Conservation (phyloP, 2,329 filamentous ascomycete genomes). For the Fusarium phyllophilum region DNA sequence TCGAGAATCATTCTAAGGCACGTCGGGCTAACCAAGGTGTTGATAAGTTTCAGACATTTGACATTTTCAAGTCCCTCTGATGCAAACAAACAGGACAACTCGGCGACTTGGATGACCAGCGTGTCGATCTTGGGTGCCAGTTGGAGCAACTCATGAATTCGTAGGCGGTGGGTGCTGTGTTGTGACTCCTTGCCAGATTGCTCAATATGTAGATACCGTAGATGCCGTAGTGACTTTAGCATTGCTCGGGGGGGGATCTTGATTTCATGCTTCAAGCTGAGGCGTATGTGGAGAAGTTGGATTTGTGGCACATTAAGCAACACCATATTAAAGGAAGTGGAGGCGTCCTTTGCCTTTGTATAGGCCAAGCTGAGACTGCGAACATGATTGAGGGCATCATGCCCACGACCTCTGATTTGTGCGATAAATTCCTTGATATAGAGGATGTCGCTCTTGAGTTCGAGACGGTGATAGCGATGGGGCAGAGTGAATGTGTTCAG, state of each 20-base stretch:
- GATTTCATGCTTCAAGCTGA: rapidly evolving
- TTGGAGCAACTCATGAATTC: neutral
- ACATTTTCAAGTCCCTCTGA: neutral
- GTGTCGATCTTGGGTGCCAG: neutral
- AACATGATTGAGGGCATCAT: neutral
- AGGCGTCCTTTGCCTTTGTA: neutral
- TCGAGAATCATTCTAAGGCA: neutral
- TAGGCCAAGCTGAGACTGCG: neutral
- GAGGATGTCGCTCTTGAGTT: neutral
- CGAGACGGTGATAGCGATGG: neutral
- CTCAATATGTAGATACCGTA: neutral
- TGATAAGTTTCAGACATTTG: neutral
- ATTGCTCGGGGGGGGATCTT: neutral
- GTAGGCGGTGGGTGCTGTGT: neutral
- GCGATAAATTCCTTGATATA: neutral
- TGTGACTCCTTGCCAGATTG: rapidly evolving
- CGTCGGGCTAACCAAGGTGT: neutral
- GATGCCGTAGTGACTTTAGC: neutral
- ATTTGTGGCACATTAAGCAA: neutral
- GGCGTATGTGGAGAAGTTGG: neutral
- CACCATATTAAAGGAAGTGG: rapidly evolving
- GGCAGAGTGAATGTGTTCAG: neutral
- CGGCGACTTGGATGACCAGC: neutral
- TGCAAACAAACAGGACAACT: rapidly evolving
- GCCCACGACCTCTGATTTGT: neutral